A percentile compares a stretch with the other conserved stretches of the same genome.
These are phyloP conservation scores for Monosporascus sp. DNA, from an alignment of 2,329 filamentous ascomycete genomes.

Conservation along the genomic window DNA sequence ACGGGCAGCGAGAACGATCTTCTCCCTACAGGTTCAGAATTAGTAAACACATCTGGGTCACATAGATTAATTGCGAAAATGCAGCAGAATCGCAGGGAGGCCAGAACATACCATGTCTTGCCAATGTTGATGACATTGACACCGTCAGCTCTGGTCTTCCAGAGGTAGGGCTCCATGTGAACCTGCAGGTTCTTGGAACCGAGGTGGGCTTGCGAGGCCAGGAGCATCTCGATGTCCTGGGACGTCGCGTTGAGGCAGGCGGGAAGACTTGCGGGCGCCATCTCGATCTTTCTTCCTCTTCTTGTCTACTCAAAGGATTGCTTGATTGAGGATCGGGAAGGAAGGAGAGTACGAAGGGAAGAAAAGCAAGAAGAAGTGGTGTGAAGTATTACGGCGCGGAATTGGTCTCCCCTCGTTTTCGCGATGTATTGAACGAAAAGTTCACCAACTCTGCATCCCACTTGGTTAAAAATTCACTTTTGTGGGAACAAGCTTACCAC, in stretches of 20 bases:
- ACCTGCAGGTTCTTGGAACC: slow-evolving; percentile 99
- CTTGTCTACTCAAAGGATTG: slow-evolving; percentile 5
- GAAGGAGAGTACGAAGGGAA: slow-evolving; percentile 20
- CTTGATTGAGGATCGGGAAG: slow-evolving; percentile 20
- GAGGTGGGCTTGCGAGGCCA: slow-evolving; percentile 92
- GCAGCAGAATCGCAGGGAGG: background rate
- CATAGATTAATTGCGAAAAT: background rate
- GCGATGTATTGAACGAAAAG: background rate
- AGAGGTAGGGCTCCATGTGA: slow-evolving; percentile 99
- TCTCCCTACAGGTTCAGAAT: slow-evolving; percentile 65
- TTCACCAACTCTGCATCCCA: background rate
- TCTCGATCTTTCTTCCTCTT: slow-evolving; percentile 55
- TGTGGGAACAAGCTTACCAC: background rate
- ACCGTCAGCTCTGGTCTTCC: slow-evolving; percentile 98
- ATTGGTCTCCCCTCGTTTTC: slow-evolving; percentile 10
- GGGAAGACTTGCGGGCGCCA: slow-evolving; percentile 93
- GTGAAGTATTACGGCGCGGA: slow-evolving; percentile 19
- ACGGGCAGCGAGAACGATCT: slow-evolving; percentile 96
- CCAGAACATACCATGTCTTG: slow-evolving; percentile 86
- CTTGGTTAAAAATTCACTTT: background rate
- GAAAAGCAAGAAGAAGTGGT: slow-evolving; percentile 20
- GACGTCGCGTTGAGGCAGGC: slow-evolving; percentile 93
- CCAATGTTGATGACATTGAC: slow-evolving; percentile 99
- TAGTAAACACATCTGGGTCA: background rate
- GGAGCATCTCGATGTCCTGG: slow-evolving; percentile 99